These are phyloP conservation scores for Bruguiera parviflora DNA, from an alignment of 345 rosid species.

Conservation along the genomic window DNA sequence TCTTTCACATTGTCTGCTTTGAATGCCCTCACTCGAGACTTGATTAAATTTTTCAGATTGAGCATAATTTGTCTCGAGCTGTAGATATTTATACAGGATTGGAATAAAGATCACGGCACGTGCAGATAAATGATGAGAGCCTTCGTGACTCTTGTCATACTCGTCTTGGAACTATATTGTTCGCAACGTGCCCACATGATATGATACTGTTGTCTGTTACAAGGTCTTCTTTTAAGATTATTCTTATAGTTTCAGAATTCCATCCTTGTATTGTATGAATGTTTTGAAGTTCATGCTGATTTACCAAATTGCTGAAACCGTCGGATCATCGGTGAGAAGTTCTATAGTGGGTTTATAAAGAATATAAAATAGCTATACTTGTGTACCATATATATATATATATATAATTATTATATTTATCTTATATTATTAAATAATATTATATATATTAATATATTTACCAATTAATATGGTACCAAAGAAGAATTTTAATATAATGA, in stretches of 20 bases:
- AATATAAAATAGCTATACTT: too few relatives aligned
- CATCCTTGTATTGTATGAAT: not conserved
- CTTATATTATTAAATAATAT: too few relatives aligned
- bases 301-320: too few relatives aligned
- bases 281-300: not conserved
- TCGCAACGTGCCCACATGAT: conserved; percentile 99
- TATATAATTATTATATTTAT: too few relatives aligned
- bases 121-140: conserved; percentile 96
- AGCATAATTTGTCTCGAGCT: conserved; percentile 75
- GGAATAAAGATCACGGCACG: conserved; percentile 91
- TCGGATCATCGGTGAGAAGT: too few relatives aligned
- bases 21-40: conserved; percentile 5
- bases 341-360: too few relatives aligned
- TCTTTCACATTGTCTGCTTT: conserved; percentile 4
- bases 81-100: conserved; percentile 73
- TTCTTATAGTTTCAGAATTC: conserved; percentile 5
- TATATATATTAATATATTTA: too few relatives aligned
- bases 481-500: too few relatives aligned
- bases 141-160: conserved; percentile 89
- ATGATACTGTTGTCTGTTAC: conserved; percentile 89
- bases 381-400: too few relatives aligned
- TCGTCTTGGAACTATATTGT: conserved; percentile 87
- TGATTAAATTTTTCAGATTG: conserved; percentile 47
- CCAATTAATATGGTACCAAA: accelerated
- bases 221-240: conserved; percentile 45